Evolutionary conservation across 768 basidiomycete species (phyloP), one percentile per base, ranked within the genome.

Genomic region (Strobilomyces dryophilus): DNA sequence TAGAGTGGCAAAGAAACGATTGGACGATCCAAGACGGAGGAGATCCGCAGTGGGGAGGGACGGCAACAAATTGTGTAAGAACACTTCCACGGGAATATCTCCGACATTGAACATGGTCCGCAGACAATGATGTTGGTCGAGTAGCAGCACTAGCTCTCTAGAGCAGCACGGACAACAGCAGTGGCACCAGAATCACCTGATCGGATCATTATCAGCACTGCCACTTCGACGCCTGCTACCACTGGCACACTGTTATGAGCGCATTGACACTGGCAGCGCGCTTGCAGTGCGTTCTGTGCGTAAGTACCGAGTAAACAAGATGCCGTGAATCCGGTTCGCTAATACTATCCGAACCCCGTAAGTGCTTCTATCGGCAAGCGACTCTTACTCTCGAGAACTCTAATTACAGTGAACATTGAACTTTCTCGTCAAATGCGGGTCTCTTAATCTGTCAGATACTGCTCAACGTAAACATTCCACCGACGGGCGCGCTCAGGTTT

Each of bases 31-130:
- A 8, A 95, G 75, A 40, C 71, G 70, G 4, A 84, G 68, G 20
- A 94, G 70, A 65, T 85, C 84, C 12, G 64, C 58, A 27, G 82
- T 66, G 10, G 77, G 68, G 27, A 92, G 70, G 9, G 68, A 61
- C 20, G 85, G 83, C 7, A 90, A 71, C 5, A 95, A 54, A 57
- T 87, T 79, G 66, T 94, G 91, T 21, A 90, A 69, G 29, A 92
- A 66, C n/a, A 92, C 73, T 66, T 95, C 92, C 24, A 85, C 65
- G 3, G 92, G 92, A 15, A 93, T 61, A 50, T 83, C 76, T 20
- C 74, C 58, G 26, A 87, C 59, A 29, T 55, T 47, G 14, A 66
- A 54, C 76, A 80, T 80, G 52, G 35, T 48, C 31, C 37, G 20
- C 20, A 43, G 43, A 35, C 14, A 45, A 24, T 49, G 49, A 45